Evolutionary conservation across 1,284 basidiomycete species (phyloP).

Genomic region (Veloboletus limbatus): DNA sequence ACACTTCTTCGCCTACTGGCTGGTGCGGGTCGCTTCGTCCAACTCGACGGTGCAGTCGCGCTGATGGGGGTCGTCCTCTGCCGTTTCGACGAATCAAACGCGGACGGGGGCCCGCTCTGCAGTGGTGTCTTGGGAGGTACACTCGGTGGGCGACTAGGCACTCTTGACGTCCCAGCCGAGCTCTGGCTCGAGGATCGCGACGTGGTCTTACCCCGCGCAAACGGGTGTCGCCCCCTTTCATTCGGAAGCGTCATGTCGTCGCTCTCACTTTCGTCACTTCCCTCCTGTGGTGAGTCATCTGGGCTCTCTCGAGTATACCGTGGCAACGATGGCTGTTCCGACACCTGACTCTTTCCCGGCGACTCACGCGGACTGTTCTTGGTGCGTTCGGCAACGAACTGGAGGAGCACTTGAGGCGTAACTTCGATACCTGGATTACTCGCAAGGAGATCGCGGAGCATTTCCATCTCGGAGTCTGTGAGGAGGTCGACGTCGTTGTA

Average conservation of each 20-base stretch:
- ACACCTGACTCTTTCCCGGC: conserved; percentile 31
- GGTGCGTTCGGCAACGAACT: conserved; percentile 63
- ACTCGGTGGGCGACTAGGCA: conserved; percentile 45
- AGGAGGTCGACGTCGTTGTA: conserved; percentile 60
- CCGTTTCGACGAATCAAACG: conserved; percentile 62
- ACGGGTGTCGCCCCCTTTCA: conserved; percentile 35
- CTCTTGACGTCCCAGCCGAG: conserved; percentile 44
- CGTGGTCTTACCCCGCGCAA: conserved; percentile 12
- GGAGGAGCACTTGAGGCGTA: conserved; percentile 62
- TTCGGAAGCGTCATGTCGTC: conserved; percentile 33
- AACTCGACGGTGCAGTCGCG: conserved; percentile 65
- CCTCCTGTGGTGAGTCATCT: conserved; percentile 33
- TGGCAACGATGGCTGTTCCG: conserved; percentile 22
- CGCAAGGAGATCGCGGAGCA: conserved; percentile 54
- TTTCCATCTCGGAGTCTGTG: conserved; percentile 52
- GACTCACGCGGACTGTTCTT: conserved; percentile 45
- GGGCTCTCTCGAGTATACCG: conserved; percentile 24
- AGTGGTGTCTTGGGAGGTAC: conserved; percentile 48
- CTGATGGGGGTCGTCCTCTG: conserved; percentile 60
- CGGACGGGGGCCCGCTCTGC: conserved; percentile 37
- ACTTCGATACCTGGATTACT: conserved; percentile 63
- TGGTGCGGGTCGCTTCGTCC: conserved; percentile 63
- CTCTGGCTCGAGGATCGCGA: conserved; percentile 60
- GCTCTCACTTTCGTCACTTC: conserved; percentile 23
- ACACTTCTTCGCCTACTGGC: conserved; percentile 63